A percentile compares a stretch with the other conserved stretches of the same genome.
Conservation (phyloP, 2,329 filamentous ascomycete species). For the Claviceps spartinae region DNA sequence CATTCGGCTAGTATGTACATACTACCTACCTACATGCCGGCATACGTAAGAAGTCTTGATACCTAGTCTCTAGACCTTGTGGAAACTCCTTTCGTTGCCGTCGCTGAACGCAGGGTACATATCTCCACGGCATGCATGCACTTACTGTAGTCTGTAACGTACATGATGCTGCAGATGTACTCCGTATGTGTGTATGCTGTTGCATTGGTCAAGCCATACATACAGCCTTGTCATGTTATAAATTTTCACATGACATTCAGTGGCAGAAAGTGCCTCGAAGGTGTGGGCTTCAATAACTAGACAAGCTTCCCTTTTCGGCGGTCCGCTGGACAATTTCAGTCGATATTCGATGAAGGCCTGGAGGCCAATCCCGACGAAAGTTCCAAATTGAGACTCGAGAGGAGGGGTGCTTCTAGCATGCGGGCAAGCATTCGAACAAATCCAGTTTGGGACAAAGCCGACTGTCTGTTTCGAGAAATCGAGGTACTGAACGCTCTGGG, state of each 20-base stretch:
- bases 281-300: not conserved
- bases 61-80: no score
- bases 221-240: no score
- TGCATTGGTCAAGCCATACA: no score
- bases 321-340: not conserved
- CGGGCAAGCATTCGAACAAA: not conserved
- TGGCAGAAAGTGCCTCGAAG: not conserved
- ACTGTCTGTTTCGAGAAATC: not conserved
- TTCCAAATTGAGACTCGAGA: not conserved
- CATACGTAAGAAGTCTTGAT: no score
- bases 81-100: no score
- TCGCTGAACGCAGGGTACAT: no score
- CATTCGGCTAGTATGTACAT: not conserved
- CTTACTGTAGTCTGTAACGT: no score
- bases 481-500: not conserved
- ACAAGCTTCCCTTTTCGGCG: not conserved
- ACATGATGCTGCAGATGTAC: no score
- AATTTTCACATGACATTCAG: not conserved
- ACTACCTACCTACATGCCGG: not conserved
- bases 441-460: not conserved
- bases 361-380: not conserved
- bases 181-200: no score
- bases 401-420: not conserved
- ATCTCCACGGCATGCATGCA: no score
- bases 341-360: not conserved